Conservation (phyloP, 192 early-diverging fungal species). For the Fimicolochytrium jonesii region DNA sequence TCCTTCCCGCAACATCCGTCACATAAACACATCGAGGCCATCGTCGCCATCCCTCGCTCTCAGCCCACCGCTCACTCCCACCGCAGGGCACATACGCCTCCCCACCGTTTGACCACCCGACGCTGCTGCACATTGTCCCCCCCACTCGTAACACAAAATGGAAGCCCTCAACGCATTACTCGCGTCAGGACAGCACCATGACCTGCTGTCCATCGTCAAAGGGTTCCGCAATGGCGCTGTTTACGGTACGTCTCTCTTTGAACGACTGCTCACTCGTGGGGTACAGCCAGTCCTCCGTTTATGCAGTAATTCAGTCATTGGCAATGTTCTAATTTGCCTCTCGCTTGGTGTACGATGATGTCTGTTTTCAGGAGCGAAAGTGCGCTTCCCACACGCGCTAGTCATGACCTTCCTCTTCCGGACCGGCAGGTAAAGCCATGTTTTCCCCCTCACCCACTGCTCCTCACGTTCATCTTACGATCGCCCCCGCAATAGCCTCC, state of each 20-base stretch:
- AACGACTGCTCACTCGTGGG: background rate
- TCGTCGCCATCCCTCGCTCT: no score
- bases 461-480: background rate
- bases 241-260: constrained; percentile 56
- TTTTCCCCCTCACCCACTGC: background rate
- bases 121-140: no score
- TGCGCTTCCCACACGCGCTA: constrained; percentile 93
- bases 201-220: constrained; percentile 79
- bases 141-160: no score
- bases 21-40: no score
- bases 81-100: no score
- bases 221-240: constrained; percentile 93
- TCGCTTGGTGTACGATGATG: background rate
- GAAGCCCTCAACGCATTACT: constrained; percentile 27
- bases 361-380: constrained; percentile 60
- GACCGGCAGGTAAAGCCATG: constrained; percentile 60
- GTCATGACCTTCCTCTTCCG: constrained; percentile 96
- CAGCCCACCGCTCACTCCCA: no score
- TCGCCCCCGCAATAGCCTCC: constrained; percentile 44
- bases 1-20: no score
- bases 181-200: constrained; percentile 55
- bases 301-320: no score
- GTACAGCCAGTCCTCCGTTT: no score
- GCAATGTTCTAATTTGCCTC: background rate
- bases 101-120: no score